phyloP scores from a whole-genome alignment of 805 yeast species.

The Candida krabiensis region DNA sequence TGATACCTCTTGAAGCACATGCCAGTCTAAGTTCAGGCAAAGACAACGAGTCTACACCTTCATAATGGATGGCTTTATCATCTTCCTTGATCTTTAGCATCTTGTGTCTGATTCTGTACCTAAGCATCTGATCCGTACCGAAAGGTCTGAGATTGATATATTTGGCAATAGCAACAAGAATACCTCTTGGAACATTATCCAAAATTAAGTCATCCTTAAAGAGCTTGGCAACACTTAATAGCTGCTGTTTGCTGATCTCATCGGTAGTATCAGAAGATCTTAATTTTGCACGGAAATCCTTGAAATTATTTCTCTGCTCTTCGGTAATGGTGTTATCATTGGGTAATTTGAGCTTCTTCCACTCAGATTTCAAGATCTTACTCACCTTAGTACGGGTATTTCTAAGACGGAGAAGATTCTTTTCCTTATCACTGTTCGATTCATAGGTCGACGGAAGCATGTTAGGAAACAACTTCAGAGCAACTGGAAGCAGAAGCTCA shows the following conservation, averaged over 20 bases:
- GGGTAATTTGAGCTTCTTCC: slow-evolving; percentile 69
- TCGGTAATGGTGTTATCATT: slow-evolving; percentile 63
- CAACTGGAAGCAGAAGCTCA: slow-evolving; percentile 86
- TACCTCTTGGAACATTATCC: slow-evolving; percentile 89
- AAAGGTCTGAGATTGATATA: slow-evolving; percentile 89
- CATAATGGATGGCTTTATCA: slow-evolving; percentile 87
- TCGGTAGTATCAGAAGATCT: slow-evolving; percentile 53
- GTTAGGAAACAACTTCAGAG: slow-evolving; percentile 87
- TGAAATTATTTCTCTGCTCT: slow-evolving; percentile 73
- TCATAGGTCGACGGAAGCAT: slow-evolving; percentile 91
- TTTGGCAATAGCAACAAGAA: slow-evolving; percentile 86
- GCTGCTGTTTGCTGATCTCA: slow-evolving; percentile 62
- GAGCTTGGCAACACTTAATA: slow-evolving; percentile 77
- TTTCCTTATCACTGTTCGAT: slow-evolving; percentile 55
- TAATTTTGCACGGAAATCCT: slow-evolving; percentile 70
- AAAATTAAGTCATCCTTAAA: slow-evolving; percentile 92
- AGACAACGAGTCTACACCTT: slow-evolving; percentile 81
- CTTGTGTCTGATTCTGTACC: slow-evolving; percentile 89
- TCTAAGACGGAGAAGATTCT: slow-evolving; percentile 52
- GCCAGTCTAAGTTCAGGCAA: slow-evolving; percentile 85
- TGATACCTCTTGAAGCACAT: slow-evolving; percentile 92
- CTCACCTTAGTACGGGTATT: slow-evolving; percentile 64
- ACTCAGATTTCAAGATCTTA: slow-evolving; percentile 62
- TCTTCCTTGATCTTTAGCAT: slow-evolving; percentile 86
- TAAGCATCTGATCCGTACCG: slow-evolving; percentile 85